These are phyloP conservation scores for Solanum raphanifolium DNA, from an alignment of 257 asterid genomes.

Conservation along the genomic window DNA sequence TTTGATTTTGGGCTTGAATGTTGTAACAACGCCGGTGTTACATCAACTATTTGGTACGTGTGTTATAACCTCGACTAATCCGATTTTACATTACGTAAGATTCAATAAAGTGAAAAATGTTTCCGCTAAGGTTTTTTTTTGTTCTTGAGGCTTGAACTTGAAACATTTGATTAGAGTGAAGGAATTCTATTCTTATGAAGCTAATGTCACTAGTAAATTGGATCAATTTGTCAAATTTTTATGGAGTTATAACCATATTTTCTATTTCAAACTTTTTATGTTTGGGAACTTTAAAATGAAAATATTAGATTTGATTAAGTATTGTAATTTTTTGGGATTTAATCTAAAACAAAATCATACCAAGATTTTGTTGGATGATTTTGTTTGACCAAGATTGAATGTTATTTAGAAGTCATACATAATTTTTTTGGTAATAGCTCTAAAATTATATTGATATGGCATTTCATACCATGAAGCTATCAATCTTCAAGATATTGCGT, in stretches of 20 bases:
- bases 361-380: too few species aligned
- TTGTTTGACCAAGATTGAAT: too few species aligned
- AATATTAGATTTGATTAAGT: background rate
- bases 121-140: background rate
- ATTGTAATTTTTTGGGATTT: background rate
- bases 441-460: too few species aligned
- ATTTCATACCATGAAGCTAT: too few species aligned
- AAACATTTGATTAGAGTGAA: too few species aligned
- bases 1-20: background rate
- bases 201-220: background rate
- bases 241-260: too few species aligned
- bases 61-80: background rate
- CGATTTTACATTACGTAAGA: background rate
- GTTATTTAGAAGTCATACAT: too few species aligned
- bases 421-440: too few species aligned
- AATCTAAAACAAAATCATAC: background rate
- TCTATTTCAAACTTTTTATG: too few species aligned
- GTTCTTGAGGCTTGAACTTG: background rate
- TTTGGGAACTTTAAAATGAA: too few species aligned
- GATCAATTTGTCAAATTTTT: too few species aligned
- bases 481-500: too few species aligned
- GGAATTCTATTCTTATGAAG: background rate
- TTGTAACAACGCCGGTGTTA: background rate
- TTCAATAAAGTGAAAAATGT: background rate
- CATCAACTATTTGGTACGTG: background rate